Base-by-base conservation (phyloP, 495 filamentous ascomycete species). In the Amniculicola lignicola region DNA sequence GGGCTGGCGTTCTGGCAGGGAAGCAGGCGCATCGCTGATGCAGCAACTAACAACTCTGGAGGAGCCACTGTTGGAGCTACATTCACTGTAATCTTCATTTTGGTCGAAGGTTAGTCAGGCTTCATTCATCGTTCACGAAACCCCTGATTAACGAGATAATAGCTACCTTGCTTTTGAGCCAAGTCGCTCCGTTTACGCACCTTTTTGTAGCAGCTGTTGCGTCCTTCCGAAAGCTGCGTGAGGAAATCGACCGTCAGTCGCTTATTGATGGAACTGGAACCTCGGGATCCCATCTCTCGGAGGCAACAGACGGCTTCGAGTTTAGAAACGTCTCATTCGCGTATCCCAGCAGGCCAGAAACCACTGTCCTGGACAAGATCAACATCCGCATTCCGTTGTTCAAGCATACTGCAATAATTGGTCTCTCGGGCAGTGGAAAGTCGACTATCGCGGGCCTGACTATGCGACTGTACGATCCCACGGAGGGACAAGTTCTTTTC, bases 1-100 rank as follows among this genome's bases (percentile, higher is more conserved):
- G 68, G 73, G 0, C 62, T 82, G 12, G 78, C 78, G 4, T 82
- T 82, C 51, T 82, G 74, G 72, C 59, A 76, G 29, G 79, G 79
- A 16, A 21, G 25, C 33, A 28, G 22, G 1, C 55, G 68, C 3
- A 69, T 72, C 19, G 61, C 50, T 9, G 70, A 71, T n/a, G 71
- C 75, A 7, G 73, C 75, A 19, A 77, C 73, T 0, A 73, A 80
- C 7, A 76, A 78, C 25, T 76, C 73, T 50, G 77, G n/a, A n/a
- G n/a, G n/a, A n/a, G n/a, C n/a, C n/a, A n/a, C n/a, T n/a, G n/a
- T n/a, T n/a, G n/a, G n/a, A n/a, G n/a, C n/a, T n/a, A n/a, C n/a
- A n/a, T n/a, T n/a, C n/a, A n/a, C n/a, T n/a, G n/a, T n/a, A n/a
- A n/a, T n/a, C n/a, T n/a, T n/a, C n/a, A n/a, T n/a, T n/a, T n/a